These are phyloP conservation scores for Cryptosporidium muris DNA, from an alignment of 169 alveolate genomes.

Conservation along the genomic window DNA sequence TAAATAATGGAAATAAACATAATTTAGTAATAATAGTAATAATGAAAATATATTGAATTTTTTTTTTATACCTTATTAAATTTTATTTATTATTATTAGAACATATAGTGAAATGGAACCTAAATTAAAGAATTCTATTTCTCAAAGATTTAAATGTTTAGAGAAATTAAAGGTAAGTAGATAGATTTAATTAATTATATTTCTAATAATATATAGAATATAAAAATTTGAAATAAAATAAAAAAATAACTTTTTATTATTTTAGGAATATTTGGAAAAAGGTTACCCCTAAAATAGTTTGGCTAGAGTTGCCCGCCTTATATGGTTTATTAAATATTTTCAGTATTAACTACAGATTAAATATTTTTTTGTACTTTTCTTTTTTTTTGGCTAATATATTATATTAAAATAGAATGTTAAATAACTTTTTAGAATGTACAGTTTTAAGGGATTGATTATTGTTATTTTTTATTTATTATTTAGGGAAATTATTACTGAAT, in stretches of 20 bases:
- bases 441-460: background rate
- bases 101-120: slow-evolving; percentile 50
- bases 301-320: background rate
- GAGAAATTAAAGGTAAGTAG: slow-evolving; percentile 30
- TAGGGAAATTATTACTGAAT: background rate
- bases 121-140: slow-evolving; percentile 20
- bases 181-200: background rate
- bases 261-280: background rate
- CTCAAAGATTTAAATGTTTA: slow-evolving; percentile 35
- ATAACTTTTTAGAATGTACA: background rate
- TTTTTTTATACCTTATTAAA: background rate
- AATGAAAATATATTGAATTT: too few relatives aligned
- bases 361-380: background rate
- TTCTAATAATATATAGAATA: background rate
- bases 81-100: background rate
- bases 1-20: background rate
- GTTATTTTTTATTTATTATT: background rate
- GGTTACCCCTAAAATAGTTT: background rate
- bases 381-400: background rate
- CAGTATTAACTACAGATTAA: background rate
- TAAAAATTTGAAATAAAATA: background rate
- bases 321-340: background rate
- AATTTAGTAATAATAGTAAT: background rate
- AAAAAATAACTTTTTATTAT: background rate
- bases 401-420: background rate